Evolutionary conservation across 1,284 basidiomycete species (phyloP).

Genomic region (Caloboletus firmus): DNA sequence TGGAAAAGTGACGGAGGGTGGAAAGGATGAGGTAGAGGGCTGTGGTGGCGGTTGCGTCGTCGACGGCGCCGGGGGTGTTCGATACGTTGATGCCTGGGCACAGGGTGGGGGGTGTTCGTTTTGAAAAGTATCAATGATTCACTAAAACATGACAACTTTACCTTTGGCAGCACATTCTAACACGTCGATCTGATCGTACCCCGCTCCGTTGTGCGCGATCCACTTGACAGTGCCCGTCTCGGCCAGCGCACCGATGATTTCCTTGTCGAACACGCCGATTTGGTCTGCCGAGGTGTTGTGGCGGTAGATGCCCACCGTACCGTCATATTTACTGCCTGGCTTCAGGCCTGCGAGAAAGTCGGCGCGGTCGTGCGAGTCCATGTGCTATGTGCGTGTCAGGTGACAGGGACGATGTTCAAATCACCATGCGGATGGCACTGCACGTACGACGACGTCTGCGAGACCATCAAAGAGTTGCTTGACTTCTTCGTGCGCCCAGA

Average conservation of each 20-base stretch:
- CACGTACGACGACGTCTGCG: constrained; percentile 74
- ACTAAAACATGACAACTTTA: not conserved
- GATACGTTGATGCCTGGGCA: constrained; percentile 76
- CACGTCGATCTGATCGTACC: constrained; percentile 86
- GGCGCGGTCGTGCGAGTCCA: constrained; percentile 64
- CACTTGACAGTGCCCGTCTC: constrained; percentile 69
- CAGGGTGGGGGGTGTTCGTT: no score
- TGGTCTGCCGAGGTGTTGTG: constrained; percentile 62
- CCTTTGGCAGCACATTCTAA: constrained; percentile 58
- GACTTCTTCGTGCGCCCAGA: constrained; percentile 80
- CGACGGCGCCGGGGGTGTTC: constrained; percentile 70
- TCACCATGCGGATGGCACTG: not conserved
- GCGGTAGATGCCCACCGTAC: constrained; percentile 78
- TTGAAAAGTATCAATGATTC: not conserved
- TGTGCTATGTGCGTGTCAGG: constrained; percentile 48
- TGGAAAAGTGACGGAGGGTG: constrained; percentile 73
- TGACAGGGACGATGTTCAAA: not conserved
- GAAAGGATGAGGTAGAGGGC: constrained; percentile 78
- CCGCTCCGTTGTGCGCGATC: constrained; percentile 93
- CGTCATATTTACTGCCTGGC: constrained; percentile 71
- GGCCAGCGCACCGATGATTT: constrained; percentile 70
- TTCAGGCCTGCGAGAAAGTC: constrained; percentile 69
- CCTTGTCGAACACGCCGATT: constrained; percentile 80
- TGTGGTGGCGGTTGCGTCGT: no score
- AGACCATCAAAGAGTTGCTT: constrained; percentile 63